Evolutionary conservation across 768 basidiomycete species (phyloP).

Genomic region (Pleurotus cornucopiae): DNA sequence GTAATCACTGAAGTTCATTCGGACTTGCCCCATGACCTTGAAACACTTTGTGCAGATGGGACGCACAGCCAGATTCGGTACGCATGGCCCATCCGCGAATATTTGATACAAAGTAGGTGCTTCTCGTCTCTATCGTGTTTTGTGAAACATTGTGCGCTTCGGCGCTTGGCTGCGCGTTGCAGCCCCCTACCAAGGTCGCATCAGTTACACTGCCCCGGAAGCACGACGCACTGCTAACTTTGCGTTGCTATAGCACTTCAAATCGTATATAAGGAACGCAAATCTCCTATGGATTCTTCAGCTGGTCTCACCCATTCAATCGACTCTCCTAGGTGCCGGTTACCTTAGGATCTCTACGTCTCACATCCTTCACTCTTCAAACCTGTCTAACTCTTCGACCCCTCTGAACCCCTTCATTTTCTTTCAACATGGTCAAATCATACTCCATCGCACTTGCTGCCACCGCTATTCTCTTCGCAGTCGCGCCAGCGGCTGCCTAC

Average conservation of each 20-base stretch:
- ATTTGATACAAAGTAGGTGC: no score
- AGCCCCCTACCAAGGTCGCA: not conserved
- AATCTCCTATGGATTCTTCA: not conserved
- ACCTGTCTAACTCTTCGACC: not conserved
- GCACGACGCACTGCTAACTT: not conserved
- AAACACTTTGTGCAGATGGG: no score
- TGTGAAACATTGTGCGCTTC: no score
- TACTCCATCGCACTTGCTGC: conserved; percentile 4
- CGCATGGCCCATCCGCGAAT: no score
- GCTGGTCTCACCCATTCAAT: conserved; percentile 9
- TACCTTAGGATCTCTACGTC: conserved; percentile 7
- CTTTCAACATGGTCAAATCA: conserved; percentile 3
- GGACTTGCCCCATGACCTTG: no score
- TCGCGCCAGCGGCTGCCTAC: not conserved
- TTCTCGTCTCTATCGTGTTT: no score
- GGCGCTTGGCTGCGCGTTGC: no score
- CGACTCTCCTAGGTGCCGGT: conserved; percentile 6
- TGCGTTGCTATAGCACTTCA: not conserved
- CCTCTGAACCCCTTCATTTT: not conserved
- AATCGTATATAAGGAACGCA: not conserved
- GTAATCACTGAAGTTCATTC: no score
- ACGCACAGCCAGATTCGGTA: no score
- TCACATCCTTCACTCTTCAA: not conserved
- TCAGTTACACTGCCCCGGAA: not conserved
- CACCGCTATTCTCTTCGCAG: conserved; percentile 4